Base-by-base conservation (phyloP, 2,329 filamentous ascomycete genomes). In the Fusarium beomiforme region DNA sequence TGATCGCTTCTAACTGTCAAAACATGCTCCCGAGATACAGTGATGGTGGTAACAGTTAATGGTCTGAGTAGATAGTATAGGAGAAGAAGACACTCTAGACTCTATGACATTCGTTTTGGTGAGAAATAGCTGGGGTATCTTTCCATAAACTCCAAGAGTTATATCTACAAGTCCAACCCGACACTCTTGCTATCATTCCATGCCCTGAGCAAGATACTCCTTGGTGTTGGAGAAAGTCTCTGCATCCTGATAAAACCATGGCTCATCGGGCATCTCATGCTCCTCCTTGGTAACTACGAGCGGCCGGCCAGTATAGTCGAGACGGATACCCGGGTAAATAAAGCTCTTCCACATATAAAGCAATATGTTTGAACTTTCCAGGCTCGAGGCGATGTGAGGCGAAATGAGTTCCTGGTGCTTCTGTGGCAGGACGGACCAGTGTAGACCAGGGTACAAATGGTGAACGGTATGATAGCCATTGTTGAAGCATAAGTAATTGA, bases 381-480 rank as follows among this genome's bases (percentile, higher is more conserved):
- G 21, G 5, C 64, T 67, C 7, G 57, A 6, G 5, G 64, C 47
- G 2, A 67, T 41, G 0, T 55, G 41, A 3, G 64, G 62, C 1
- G 24, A 37, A 8, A 67, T 67, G 4, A 67, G 64, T 31, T 67
- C 64, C 2, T 37, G 13, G 3, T 67, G 64, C 31, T 67, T 67
- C 47, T 67, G 19, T 0, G 64, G 64, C 6, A 67, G 29, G 1
- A 67, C 19, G 11, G 64, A 67, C 64, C 64, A 67, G 26, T 67
- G 64, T 4, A 67, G 21, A 0, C 64, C 64, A 14, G 64, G 63
- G 26, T 67, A 46, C 16, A 67, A 2, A 24, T 67, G 64, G 26
- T 67, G 64, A 8, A 67, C 64, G 5, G 64, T 67, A 6, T 67
- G 64, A 14, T 67, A 67, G 5, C 64, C 64, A 6, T 67, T 67